Base-by-base conservation (phyloP, 1,284 basidiomycete genomes). In the Anthracocystis panici-leucophaei region DNA sequence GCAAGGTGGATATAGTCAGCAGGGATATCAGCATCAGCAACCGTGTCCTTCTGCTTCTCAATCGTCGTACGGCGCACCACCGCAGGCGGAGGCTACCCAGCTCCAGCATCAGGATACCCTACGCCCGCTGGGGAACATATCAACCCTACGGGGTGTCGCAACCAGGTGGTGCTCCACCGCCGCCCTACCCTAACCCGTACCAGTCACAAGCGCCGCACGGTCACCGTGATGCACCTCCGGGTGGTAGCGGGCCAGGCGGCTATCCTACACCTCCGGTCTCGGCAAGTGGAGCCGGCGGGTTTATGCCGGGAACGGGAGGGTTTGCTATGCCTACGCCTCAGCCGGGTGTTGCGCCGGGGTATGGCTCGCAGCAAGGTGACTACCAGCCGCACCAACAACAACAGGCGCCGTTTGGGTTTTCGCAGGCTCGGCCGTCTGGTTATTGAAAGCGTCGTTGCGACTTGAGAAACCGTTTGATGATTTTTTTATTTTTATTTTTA, bases 281-380 rank as follows among this genome's bases (percentile, higher is more conserved):
- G 9, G 48, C 40, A 31, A 23, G 9, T 5, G 50, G 56, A 29
- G n/a, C 21, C 1, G 63, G 58, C 9, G 72, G 45, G 0, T 66
- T 59, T 14, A 35, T 57, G 42, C 59, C 67, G 0, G 65, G 65
- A 2, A 41, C 69, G 7, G 75, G 70, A 10, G 75, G 75, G 5
- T 77, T 77, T 23, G 70, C 70, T 29, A 77, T 77, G 70, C 75
- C 75, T 18, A 75, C 50, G 23, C 63, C 73, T 14, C 50, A 69
- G 7, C 14, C 53, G 10, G 53, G 56, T 2, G 61, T 44, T 9
- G 35, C 35, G 35, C 35, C 11, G 11, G 62, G 29, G 1, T 46
- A 58, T 20, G 16, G 29, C 3, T 8, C 46, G 48, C 12, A 21
- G 8, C 41, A 50, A 3, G 44, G 29, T 11, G 56, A 40, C n/a